Conservation (phyloP, 176 grass and related monocot species). For the Oryza meridionalis region DNA sequence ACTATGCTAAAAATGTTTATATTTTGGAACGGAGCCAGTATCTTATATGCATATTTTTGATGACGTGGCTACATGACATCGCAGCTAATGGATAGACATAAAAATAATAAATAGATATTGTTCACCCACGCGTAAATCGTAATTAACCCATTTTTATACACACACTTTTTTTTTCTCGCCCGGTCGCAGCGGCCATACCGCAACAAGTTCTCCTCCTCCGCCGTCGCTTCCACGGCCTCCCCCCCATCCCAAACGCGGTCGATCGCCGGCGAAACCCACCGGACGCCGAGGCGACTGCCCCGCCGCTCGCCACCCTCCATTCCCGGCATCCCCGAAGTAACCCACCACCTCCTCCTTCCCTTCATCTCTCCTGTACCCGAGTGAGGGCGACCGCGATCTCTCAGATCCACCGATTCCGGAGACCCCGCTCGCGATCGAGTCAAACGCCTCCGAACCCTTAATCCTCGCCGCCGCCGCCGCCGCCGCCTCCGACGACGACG, state of each 20-base stretch:
- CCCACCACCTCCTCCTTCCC: neutral
- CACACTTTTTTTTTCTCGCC: too few relatives aligned
- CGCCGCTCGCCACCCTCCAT: neutral
- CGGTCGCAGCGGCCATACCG: neutral
- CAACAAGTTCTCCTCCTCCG: neutral
- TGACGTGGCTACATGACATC: too few relatives aligned
- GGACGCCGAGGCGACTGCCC: neutral
- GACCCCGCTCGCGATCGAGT: neutral
- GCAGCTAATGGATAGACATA: too few relatives aligned
- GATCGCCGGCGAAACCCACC: constrained; percentile 21
- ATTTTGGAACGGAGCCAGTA: too few relatives aligned
- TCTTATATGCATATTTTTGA: too few relatives aligned
- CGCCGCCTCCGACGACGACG: too few relatives aligned
- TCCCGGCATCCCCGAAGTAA: neutral
- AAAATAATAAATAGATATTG: too few relatives aligned
- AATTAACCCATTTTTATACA: too few relatives aligned
- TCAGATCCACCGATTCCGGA: constrained; percentile 41
- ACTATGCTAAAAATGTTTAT: too few relatives aligned
- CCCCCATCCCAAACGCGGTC: constrained; percentile 7
- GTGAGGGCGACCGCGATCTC: constrained; percentile 28
- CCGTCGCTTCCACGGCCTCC: neutral
- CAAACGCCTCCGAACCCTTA: neutral
- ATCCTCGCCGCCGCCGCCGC: neutral
- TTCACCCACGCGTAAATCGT: too few relatives aligned
- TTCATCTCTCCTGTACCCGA: neutral